Base-by-base conservation (phyloP, 768 basidiomycete species). In the Lentinus tigrinus region DNA sequence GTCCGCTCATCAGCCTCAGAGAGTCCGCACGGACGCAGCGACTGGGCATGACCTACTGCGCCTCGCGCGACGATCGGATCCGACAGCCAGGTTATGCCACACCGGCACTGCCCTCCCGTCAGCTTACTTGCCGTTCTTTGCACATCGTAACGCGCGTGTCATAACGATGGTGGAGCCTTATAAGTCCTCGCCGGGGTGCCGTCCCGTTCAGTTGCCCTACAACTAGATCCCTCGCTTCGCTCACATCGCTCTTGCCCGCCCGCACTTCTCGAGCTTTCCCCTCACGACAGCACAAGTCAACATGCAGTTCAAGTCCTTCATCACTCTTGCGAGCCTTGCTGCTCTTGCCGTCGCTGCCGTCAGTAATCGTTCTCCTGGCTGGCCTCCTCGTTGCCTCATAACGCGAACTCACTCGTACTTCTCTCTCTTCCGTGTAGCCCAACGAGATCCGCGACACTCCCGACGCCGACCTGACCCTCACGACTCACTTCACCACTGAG, bases 281-380 rank as follows among this genome's bases (percentile, higher is more conserved):
- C n/a, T 24, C 38, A 17, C 16, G 16, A 19, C 28, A 10, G 28
- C 28, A 8, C 48, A 31, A 31, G 28, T 49, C 49, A 47, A 14
- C 26, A 61, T 61, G 60, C 60, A 61, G 47, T 57, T 61, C 55
- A 61, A 57, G 40, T 44, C 51, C 46, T 31, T 61, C 54, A 10
- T 61, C 47, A 38, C 60, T 23, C 55, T 61, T 36, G 55, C 55
- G 31, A 55, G 51, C 46, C 23, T 57, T 52, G 54, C 49, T 19
- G 52, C 55, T 19, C 38, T 47, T 23, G 60, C 60, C 4, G 23
- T 46, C 2, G 60, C 60, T 14, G 47, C 26, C 37, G 51, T 56
- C 8, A 34, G 59, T 50, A 19, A 0, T 16, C 8, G 19, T 26
- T 38, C 2, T 14, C 16, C 19, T 4, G 21, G 4, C 13, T 19